A percentile compares a stretch with the other conserved stretches of the same genome.
These are phyloP conservation scores for Andrographis paniculata DNA, from an alignment of 305 asterid species.

Conservation along the genomic window DNA sequence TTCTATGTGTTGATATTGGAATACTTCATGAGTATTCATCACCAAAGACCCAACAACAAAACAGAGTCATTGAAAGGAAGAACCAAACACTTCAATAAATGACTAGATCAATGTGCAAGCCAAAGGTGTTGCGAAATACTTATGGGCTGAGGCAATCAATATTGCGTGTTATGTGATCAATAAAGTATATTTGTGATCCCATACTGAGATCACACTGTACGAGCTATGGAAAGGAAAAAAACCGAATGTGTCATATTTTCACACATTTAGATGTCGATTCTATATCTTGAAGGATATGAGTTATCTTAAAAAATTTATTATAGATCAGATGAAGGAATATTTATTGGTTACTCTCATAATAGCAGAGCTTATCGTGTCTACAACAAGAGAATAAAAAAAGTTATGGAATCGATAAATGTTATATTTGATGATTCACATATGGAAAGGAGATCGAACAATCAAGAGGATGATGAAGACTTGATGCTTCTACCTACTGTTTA, in stretches of 20 bases:
- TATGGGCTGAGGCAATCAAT: not conserved
- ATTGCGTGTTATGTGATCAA: not conserved
- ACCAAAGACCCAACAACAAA: not conserved
- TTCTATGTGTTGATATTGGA: not conserved
- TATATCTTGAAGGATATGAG: not conserved
- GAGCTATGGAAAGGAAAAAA: not conserved
- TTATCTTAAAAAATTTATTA: too few relatives aligned
- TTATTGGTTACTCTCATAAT: too few relatives aligned
- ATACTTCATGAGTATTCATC: not conserved
- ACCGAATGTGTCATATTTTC: not conserved
- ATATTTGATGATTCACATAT: too few relatives aligned
- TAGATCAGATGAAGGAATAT: too few relatives aligned
- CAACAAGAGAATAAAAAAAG: too few relatives aligned
- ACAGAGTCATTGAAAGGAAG: not conserved
- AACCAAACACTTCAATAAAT: not conserved
- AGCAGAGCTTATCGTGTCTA: too few relatives aligned
- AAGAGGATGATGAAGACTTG: too few relatives aligned
- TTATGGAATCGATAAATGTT: too few relatives aligned
- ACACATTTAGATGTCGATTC: not conserved
- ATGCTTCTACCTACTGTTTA: too few relatives aligned
- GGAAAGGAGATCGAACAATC: too few relatives aligned
- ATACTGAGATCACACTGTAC: not conserved
- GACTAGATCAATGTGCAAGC: not conserved
- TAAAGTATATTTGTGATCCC: not conserved
- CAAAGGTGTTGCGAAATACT: not conserved